Conservation (phyloP, 805 yeast species). For the Lipomyces sp. region DNA sequence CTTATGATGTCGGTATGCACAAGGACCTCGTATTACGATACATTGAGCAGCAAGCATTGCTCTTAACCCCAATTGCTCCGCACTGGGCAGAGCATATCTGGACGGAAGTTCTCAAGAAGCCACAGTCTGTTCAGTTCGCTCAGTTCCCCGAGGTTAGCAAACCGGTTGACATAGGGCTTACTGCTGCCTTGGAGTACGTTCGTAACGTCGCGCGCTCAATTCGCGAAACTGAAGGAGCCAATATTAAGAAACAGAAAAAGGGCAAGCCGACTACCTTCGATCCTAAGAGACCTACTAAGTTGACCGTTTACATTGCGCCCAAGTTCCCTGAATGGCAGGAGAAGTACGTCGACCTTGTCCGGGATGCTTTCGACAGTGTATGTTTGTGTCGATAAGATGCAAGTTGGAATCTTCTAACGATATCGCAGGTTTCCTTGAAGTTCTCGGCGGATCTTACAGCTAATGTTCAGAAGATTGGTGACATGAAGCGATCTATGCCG, state of each 20-base stretch:
- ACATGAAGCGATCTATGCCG: slow-evolving; percentile 98
- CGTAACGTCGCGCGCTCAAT: slow-evolving; percentile 78
- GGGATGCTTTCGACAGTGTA: slow-evolving; percentile 60
- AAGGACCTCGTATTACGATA: slow-evolving; percentile 77
- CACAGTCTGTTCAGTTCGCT: slow-evolving; percentile 71
- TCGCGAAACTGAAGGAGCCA: slow-evolving; percentile 90
- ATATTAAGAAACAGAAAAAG: slow-evolving; percentile 82
- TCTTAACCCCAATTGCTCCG: slow-evolving; percentile 92
- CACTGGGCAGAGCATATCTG: slow-evolving; percentile 91
- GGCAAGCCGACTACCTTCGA: slow-evolving; percentile 81
- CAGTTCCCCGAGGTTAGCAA: slow-evolving; percentile 77
- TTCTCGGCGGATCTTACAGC: slow-evolving; percentile 48
- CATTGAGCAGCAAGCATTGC: slow-evolving; percentile 82
- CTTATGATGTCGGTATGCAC: slow-evolving; percentile 70
- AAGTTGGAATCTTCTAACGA: not conserved
- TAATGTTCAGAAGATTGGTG: slow-evolving; percentile 53
- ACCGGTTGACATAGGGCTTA: slow-evolving; percentile 63
- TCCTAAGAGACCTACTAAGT: slow-evolving; percentile 68
- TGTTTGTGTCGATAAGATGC: not conserved
- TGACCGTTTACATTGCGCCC: slow-evolving; percentile 73
- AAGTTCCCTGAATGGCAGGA: slow-evolving; percentile 93
- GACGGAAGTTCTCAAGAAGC: slow-evolving; percentile 75
- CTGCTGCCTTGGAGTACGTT: slow-evolving; percentile 77
- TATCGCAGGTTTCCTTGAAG: slow-evolving; percentile 39
- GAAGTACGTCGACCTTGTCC: slow-evolving; percentile 77